phyloP scores from a whole-genome alignment of 2,329 filamentous ascomycete genomes.

The Beauveria australis region DNA sequence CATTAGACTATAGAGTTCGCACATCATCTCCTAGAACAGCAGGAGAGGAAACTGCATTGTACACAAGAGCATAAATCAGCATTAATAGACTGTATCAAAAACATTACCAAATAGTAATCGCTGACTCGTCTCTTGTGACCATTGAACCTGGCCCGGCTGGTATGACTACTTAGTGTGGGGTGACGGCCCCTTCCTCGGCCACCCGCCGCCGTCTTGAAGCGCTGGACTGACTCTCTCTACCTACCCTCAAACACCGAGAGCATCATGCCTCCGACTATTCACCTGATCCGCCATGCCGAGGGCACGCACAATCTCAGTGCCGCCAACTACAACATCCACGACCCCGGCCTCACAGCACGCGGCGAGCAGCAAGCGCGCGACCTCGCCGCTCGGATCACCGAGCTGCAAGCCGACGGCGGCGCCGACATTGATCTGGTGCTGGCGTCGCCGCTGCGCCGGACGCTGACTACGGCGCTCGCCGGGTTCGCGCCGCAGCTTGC shows the following conservation, averaged over 20 bases:
- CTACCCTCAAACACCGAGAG: too few relatives aligned
- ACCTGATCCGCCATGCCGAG: slow-evolving; percentile 58
- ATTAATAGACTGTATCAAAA: not conserved
- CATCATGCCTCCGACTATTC: slow-evolving; percentile 38
- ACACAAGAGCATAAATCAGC: not conserved
- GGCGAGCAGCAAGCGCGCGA: slow-evolving; percentile 60
- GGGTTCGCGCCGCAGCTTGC: slow-evolving; percentile 49
- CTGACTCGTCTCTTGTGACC: too few relatives aligned
- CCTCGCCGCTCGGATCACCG: slow-evolving; percentile 57
- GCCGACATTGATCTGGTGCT: slow-evolving; percentile 55
- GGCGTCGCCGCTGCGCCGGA: slow-evolving; percentile 65
- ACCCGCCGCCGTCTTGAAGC: too few relatives aligned
- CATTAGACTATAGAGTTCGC: not conserved
- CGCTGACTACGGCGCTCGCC: slow-evolving; percentile 62
- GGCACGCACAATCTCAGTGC: slow-evolving; percentile 65
- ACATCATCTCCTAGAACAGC: not conserved
- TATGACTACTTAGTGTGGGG: not conserved
- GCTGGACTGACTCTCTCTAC: too few relatives aligned
- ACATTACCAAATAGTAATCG: not conserved
- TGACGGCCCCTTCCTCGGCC: too few relatives aligned
- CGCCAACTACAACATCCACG: slow-evolving; percentile 62
- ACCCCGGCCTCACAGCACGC: slow-evolving; percentile 61
- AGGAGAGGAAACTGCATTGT: not conserved
- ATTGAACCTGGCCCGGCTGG: not conserved
- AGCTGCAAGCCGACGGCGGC: slow-evolving; percentile 45